A percentile compares a stretch with the other conserved stretches of the same genome.
Conservation (phyloP, 352 stramenopile genomes). For the Pythium phragmiticola region DNA sequence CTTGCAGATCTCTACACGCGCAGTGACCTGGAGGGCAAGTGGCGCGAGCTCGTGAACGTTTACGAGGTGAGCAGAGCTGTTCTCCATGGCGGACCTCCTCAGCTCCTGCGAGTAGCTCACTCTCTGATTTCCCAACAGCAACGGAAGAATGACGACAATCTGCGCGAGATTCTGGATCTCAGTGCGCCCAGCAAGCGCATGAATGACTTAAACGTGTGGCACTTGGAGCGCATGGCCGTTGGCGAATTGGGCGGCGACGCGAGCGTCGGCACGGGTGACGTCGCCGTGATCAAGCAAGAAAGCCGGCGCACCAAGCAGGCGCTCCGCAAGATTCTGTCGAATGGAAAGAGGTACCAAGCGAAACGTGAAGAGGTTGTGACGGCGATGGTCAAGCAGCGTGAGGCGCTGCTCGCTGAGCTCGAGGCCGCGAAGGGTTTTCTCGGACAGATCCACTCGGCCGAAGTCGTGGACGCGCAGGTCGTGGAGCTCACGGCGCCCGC, state of each 20-base stretch:
- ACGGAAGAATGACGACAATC: conserved; percentile 75
- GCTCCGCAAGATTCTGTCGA: conserved; percentile 57
- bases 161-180: conserved; percentile 72
- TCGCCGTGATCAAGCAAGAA: conserved; percentile 62
- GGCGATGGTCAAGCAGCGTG: conserved; percentile 73
- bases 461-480: conserved; percentile 32
- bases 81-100: background rate
- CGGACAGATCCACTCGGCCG: conserved; percentile 57
- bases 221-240: conserved; percentile 81
- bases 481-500: conserved; percentile 54
- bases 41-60: conserved; percentile 58
- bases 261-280: conserved; percentile 34
- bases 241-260: conserved; percentile 56
- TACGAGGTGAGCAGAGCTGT: conserved; percentile 55
- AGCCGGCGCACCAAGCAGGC: conserved; percentile 52
- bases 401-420: conserved; percentile 59
- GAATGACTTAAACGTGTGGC: conserved; percentile 68
- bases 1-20: conserved; percentile 70
- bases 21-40: conserved; percentile 64
- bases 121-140: conserved; percentile 34
- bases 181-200: conserved; percentile 56
- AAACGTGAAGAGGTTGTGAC: conserved; percentile 56
- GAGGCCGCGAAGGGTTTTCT: conserved; percentile 73
- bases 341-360: conserved; percentile 45
- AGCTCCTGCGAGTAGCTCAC: background rate